Evolutionary conservation across 352 stramenopile species (phyloP), one percentile per base, ranked within the genome.

Genomic region (Phytophthora sojae): DNA sequence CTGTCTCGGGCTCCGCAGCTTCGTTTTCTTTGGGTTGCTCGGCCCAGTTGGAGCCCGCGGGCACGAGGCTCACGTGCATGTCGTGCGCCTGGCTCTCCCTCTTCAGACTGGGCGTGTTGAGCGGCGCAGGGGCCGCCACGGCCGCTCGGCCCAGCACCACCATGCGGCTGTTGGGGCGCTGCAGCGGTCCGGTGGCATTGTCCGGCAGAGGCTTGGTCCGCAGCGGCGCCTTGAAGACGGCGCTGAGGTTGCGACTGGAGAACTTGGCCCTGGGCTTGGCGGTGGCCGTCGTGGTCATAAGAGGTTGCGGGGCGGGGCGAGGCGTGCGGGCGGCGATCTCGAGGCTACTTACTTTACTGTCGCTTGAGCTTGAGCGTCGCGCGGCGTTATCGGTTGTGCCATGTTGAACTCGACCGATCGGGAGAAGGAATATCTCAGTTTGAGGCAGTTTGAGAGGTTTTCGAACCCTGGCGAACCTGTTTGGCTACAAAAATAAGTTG

Each of bases 101-200:
- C 55, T 87, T 88, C 17, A 93, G 64, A 70, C 86, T 95, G 14
- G 83, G 83, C 26, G 88, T 93, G 73, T 95, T 95, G 66, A 94
- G 83, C 1, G 88, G 86, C n/a, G 85, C 76, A 19, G 86, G 86
- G 26, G 82, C 70, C 0, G 79, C 62, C n/a, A 76, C 71, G 12
- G 66, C 54, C 25, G 75, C 56, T 14, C 60, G 67, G 17, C 77
- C 76, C 50, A 93, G 71, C 61, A 93, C 82, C 37, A 91, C 69
- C 82, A 91, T 86, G 62, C 79, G 82, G 42, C 65, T 82, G 51
- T 66, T 76, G 45, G 39, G 37, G 45, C 69, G 69, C n/a, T 73
- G 67, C 57, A 75, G 35, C 35, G 61, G 49, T 26, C 57, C 35
- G 32, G 53, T 59, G 51, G 21, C 55, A 77, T 86, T 57, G 25